Evolutionary conservation across 1,284 basidiomycete genomes (phyloP), one percentile per base, ranked within the genome.

Genomic region (Ustilago esculenta): DNA sequence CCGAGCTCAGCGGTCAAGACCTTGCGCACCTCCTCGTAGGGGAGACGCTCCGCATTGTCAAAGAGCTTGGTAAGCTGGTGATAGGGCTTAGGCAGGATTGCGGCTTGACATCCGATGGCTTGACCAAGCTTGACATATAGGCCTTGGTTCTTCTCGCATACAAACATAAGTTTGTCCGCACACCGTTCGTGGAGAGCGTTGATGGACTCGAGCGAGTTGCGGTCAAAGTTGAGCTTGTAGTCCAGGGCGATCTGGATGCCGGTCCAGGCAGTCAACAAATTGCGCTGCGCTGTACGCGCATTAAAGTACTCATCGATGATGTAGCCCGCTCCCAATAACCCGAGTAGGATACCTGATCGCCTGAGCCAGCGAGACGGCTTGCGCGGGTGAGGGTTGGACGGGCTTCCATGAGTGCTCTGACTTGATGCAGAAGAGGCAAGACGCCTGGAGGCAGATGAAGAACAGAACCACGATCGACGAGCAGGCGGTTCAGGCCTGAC

Each of bases 191-290:
- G 77, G 1, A 79, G 56, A 3, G 72, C 68, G n/a, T 68, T 72
- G 59, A 73, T 69, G 40, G 59, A 64, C 20, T 70, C 63, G 47
- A 61, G 54, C 30, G 63, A 63, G 36, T 64, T 47, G 20, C 52
- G 52, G 34, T 76, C 72, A 30, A 77, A 77, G 46, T 77, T 76
- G 63, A 77, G 45, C 55, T 79, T 79, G 71, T 77, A 79, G 52
- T 79, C 77, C 12, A 76, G 29, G 3, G 71, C 77, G 35, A 79
- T 76, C 11, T 55, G 55, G 7, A 74, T 15, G 21, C 75, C 75
- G 3, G 60, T 71, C 24, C 48, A 72, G 8, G 66, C 64, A 17
- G 75, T 76, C 15, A 68, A 34, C 10, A 79, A 37, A 37, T 75
- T 77, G 21, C 76, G 49, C 37, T 77, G 73, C 1, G 63, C 63